Evolutionary conservation across 176 grass and related monocot species (phyloP).

Genomic region (Bolboschoenus planiculmis): DNA sequence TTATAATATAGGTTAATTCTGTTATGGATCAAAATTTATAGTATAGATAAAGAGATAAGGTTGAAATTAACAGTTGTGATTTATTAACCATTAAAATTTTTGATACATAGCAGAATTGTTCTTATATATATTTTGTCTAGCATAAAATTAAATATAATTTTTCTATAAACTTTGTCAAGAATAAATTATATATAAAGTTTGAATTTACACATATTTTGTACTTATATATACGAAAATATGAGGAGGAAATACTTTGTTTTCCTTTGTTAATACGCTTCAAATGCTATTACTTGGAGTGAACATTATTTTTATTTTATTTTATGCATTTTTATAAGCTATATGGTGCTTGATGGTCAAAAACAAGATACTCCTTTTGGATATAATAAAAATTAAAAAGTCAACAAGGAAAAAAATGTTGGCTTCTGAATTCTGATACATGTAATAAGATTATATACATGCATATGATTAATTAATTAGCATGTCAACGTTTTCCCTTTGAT

Average conservation of each 20-base stretch:
- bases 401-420: not conserved
- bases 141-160: too few relatives aligned
- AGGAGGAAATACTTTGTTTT: not conserved
- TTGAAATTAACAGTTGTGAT: too few relatives aligned
- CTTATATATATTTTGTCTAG: too few relatives aligned
- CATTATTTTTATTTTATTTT: not conserved
- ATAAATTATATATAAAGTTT: too few relatives aligned
- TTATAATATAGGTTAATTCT: too few relatives aligned
- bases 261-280: not conserved
- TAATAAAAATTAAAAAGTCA: not conserved
- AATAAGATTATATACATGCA: not conserved
- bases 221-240: not conserved
- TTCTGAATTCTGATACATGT: not conserved
- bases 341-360: not conserved
- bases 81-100: too few relatives aligned
- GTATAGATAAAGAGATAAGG: too few relatives aligned
- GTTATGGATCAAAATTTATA: too few relatives aligned
- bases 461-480: constrained; percentile 8
- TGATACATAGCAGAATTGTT: too few relatives aligned
- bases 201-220: not conserved
- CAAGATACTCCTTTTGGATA: not conserved
- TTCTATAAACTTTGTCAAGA: too few relatives aligned
- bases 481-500: not conserved
- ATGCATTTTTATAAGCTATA: not conserved
- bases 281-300: not conserved